A percentile compares a stretch with the other conserved stretches of the same genome.
Conservation (phyloP, 345 rosid genomes). For the Luvunga scandens region DNA sequence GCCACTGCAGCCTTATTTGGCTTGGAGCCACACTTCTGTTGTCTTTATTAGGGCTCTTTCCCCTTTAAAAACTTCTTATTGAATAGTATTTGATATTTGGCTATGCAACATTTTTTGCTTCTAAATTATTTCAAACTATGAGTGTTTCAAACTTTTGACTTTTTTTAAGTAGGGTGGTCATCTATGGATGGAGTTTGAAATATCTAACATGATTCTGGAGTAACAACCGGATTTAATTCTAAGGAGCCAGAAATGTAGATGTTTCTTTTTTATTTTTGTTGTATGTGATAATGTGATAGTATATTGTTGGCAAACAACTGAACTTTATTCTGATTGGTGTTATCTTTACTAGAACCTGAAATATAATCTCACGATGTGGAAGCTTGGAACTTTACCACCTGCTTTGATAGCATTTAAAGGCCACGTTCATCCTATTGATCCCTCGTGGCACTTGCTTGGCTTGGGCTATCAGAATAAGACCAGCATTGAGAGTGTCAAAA, state of each 20-base stretch:
- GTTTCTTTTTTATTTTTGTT: not conserved
- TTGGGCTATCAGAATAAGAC: constrained; percentile 90
- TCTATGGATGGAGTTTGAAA: not conserved
- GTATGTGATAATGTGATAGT: not conserved
- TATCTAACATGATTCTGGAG: not conserved
- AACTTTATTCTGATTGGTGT: constrained; percentile 17
- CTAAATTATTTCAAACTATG: not conserved
- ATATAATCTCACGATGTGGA: constrained; percentile 93
- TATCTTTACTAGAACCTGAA: constrained; percentile 66
- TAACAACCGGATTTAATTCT: not conserved
- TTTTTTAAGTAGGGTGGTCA: not conserved
- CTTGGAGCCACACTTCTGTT: not conserved
- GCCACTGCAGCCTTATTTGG: not conserved
- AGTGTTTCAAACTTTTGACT: not conserved
- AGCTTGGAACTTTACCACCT: constrained; percentile 98
- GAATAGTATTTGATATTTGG: not conserved
- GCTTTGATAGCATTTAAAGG: constrained; percentile 94
- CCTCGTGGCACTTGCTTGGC: constrained; percentile 98
- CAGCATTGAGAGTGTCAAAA: constrained; percentile 52
- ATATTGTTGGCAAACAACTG: constrained; percentile 4
- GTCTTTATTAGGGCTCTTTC: not conserved
- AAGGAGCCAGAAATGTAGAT: not conserved
- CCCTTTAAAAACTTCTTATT: not conserved
- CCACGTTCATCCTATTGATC: constrained; percentile 75
- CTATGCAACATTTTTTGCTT: not conserved